A percentile compares a stretch with the other conserved stretches of the same genome.
phyloP scores from a whole-genome alignment of 257 asterid genomes.

The Eucommia ulmoides region DNA sequence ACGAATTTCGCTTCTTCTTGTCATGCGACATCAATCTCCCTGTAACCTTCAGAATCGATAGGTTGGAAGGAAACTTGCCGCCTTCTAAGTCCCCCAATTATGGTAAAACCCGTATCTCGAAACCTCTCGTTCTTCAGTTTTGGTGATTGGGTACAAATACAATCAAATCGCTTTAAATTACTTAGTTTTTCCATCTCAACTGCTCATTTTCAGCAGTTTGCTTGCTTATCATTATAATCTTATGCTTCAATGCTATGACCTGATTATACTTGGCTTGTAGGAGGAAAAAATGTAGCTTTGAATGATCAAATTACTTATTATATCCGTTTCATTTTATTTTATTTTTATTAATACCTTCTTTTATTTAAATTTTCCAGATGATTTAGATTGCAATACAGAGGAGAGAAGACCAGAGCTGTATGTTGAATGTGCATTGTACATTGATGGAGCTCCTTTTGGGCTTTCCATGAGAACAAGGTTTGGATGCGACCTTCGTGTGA shows the following conservation, averaged over 20 bases:
- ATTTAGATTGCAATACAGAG: constrained; percentile 45
- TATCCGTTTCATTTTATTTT: constrained; percentile 7
- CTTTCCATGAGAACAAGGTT: constrained; percentile 96
- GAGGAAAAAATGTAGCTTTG: too few species aligned
- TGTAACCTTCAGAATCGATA: constrained; percentile 77
- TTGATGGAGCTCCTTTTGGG: constrained; percentile 97
- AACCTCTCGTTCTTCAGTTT: too few species aligned
- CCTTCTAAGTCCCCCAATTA: constrained; percentile 35
- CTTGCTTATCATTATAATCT: too few species aligned
- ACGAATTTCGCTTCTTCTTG: constrained; percentile 84
- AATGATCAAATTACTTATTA: too few species aligned
- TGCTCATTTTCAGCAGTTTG: too few species aligned
- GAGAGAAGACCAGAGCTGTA: constrained; percentile 70
- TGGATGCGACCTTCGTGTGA: background rate
- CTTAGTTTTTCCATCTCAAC: too few species aligned
- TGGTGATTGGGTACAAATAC: too few species aligned
- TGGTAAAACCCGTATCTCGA: constrained; percentile 47
- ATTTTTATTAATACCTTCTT: too few species aligned
- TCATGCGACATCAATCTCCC: constrained; percentile 96
- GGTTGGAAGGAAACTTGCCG: constrained; percentile 71
- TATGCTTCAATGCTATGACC: too few species aligned
- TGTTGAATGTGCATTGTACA: constrained; percentile 65
- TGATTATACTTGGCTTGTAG: too few species aligned
- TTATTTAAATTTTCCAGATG: constrained; percentile 25
- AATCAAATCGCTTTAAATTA: too few species aligned